Evolutionary conservation across 805 yeast species (phyloP).

Genomic region (Kodamaea hsintzibuensis): DNA sequence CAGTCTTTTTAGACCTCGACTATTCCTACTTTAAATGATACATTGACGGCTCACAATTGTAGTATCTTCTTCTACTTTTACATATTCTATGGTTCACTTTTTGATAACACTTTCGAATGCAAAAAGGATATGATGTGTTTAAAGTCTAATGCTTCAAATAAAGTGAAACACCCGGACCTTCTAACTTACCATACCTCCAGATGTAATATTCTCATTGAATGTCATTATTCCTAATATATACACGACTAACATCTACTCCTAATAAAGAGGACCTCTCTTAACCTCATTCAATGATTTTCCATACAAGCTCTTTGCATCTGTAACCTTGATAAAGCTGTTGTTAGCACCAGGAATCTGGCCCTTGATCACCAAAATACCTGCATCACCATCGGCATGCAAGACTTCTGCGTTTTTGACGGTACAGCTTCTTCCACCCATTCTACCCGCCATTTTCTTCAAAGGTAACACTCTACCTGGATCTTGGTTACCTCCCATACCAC

Average conservation of each 20-base stretch:
- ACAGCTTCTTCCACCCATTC: conserved; percentile 77
- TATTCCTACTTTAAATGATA: too few relatives aligned
- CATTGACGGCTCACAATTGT: too few relatives aligned
- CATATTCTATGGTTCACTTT: too few relatives aligned
- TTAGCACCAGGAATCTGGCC: conserved; percentile 93
- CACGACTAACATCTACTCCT: conserved; percentile 4
- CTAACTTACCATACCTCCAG: too few relatives aligned
- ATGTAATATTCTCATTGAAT: neutral
- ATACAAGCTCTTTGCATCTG: conserved; percentile 70
- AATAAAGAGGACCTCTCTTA: conserved; percentile 11
- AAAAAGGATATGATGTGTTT: too few relatives aligned
- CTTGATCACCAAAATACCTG: conserved; percentile 78
- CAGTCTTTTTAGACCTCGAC: too few relatives aligned
- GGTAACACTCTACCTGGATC: conserved; percentile 96
- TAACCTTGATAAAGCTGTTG: conserved; percentile 69
- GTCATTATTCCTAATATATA: conserved; percentile 8
- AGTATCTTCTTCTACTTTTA: too few relatives aligned
- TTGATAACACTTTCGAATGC: too few relatives aligned
- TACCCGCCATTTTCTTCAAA: conserved; percentile 98
- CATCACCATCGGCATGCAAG: conserved; percentile 75
- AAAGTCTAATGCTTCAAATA: too few relatives aligned
- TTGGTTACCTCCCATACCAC: conserved; percentile 95
- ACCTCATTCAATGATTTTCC: conserved; percentile 33
- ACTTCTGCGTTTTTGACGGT: conserved; percentile 79
- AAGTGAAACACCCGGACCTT: too few relatives aligned